These are phyloP conservation scores for Mycena polygramma DNA, from an alignment of 768 basidiomycete genomes.

Conservation along the genomic window DNA sequence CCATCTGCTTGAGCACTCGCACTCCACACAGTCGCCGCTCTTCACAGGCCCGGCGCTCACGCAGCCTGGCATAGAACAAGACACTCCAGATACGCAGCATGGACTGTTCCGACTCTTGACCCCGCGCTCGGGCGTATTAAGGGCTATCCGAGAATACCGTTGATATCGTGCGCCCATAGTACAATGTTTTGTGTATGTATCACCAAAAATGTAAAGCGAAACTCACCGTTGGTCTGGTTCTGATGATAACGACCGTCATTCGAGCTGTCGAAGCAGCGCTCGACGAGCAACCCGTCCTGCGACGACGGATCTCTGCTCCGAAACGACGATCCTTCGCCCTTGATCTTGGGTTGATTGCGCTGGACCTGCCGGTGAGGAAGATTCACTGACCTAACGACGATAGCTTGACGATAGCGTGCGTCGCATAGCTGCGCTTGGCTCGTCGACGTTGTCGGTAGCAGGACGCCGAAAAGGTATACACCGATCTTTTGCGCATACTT, in stretches of 20 bases:
- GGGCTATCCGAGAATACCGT: not conserved
- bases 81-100: slow-evolving; percentile 15
- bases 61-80: not conserved
- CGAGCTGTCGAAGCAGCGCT: slow-evolving; percentile 32
- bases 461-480: slow-evolving; percentile 52
- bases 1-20: slow-evolving; percentile 19
- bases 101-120: slow-evolving; percentile 17
- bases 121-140: not conserved
- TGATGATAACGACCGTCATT: not conserved
- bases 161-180: no score
- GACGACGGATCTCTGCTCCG: slow-evolving; percentile 32
- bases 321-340: slow-evolving; percentile 49
- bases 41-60: slow-evolving; percentile 27
- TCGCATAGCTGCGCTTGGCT: slow-evolving; percentile 61
- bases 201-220: not conserved
- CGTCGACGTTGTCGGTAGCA: slow-evolving; percentile 59
- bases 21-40: slow-evolving; percentile 17
- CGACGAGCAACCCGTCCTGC: slow-evolving; percentile 25
- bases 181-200: no score
- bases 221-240: not conserved
- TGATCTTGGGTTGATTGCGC: slow-evolving; percentile 58
- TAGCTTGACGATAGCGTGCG: not conserved
- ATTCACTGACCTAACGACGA: not conserved
- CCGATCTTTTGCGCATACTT: slow-evolving; percentile 53
- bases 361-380: slow-evolving; percentile 35